A percentile compares a stretch with the other conserved stretches of the same genome.
phyloP scores from a whole-genome alignment of 2,329 filamentous ascomycete species.

The Fusarium floridanum region DNA sequence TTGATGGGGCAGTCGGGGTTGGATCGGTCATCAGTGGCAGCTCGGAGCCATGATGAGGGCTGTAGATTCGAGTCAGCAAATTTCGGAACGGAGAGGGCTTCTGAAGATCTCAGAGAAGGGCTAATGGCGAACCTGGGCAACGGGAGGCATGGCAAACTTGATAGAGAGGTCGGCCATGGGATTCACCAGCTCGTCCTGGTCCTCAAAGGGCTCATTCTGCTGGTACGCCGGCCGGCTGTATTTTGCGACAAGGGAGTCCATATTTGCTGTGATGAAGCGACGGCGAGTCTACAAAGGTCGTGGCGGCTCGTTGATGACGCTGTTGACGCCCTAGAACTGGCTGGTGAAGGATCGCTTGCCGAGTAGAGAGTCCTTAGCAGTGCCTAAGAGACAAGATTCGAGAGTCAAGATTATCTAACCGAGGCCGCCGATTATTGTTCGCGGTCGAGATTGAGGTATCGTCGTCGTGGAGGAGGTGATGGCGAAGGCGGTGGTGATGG shows the following conservation, averaged over 20 bases:
- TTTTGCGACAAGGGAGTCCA: constrained; percentile 94
- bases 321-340: constrained; percentile 20
- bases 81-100: neutral
- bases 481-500: constrained; percentile 1
- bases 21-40: constrained; percentile 95
- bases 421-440: constrained; percentile 23
- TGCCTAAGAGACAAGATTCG: neutral
- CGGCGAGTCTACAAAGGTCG: constrained; percentile 17
- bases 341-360: constrained; percentile 5
- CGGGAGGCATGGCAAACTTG: constrained; percentile 94
- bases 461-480: constrained; percentile 18
- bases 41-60: constrained; percentile 94
- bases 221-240: constrained; percentile 86
- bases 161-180: constrained; percentile 82
- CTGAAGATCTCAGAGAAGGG: neutral
- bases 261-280: constrained; percentile 56
- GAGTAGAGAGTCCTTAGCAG: constrained; percentile 16
- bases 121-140: constrained; percentile 79
- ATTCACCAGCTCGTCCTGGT: constrained; percentile 81
- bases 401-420: constrained; percentile 9
- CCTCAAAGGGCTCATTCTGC: constrained; percentile 77
- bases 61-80: constrained; percentile 53
- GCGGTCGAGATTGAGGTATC: constrained; percentile 17
- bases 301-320: constrained; percentile 14
- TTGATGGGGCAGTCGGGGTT: constrained; percentile 99